These are phyloP conservation scores for Xylaria hypoxylon DNA, from an alignment of 2,329 filamentous ascomycete species.

Conservation along the genomic window DNA sequence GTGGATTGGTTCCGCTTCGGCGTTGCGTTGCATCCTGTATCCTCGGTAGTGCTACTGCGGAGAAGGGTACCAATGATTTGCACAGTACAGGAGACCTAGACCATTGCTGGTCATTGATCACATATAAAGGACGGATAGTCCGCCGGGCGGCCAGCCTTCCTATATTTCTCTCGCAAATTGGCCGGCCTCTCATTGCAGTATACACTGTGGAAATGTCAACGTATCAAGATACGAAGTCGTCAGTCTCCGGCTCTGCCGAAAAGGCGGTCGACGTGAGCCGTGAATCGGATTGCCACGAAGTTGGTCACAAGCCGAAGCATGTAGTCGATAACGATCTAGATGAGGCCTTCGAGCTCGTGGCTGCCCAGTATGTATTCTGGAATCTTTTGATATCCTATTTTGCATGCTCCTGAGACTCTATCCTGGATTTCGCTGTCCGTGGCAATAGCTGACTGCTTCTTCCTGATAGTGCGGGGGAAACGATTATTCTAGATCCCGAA, in stretches of 20 bases:
- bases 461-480: constrained; percentile 48
- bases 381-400: neutral
- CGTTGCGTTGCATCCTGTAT: constrained; percentile 5
- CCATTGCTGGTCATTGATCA: constrained; percentile 8
- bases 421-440: neutral
- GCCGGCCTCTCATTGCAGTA: neutral
- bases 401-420: neutral
- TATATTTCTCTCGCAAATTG: neutral
- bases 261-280: constrained; percentile 31
- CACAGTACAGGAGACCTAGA: constrained; percentile 2
- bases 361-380: constrained; percentile 39
- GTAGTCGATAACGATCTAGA: constrained; percentile 56
- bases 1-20: neutral
- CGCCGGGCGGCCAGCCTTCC: neutral
- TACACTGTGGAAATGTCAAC: constrained; percentile 18
- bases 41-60: constrained; percentile 7
- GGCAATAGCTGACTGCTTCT: constrained; percentile 7
- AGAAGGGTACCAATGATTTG: constrained; percentile 24
- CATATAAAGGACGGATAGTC: constrained; percentile 12
- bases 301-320: constrained; percentile 48
- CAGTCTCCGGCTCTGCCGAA: constrained; percentile 32
- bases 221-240: constrained; percentile 9
- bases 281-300: constrained; percentile 26
- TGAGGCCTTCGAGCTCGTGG: constrained; percentile 57
- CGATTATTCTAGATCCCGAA: constrained; percentile 54